A percentile compares a stretch with the other conserved stretches of the same genome.
These are phyloP conservation scores for Calonectria crousiana DNA, from an alignment of 2,329 filamentous ascomycete species.

Conservation along the genomic window DNA sequence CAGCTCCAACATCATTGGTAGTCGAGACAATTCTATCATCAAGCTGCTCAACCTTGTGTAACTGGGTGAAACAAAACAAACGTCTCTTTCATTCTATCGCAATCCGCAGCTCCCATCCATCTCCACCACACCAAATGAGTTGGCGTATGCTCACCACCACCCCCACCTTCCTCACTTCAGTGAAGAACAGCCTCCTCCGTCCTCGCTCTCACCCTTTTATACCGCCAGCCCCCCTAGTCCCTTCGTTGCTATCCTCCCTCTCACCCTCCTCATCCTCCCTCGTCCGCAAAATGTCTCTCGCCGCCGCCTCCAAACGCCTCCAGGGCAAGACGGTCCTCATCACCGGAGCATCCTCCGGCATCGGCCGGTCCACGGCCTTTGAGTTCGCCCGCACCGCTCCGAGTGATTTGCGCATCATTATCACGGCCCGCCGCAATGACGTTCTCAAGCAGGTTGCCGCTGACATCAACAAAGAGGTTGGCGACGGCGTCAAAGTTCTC, in stretches of 20 bases:
- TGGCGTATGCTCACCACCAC: slow-evolving; percentile 32
- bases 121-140: slow-evolving; percentile 33
- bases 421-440: slow-evolving; percentile 90
- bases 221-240: not conserved
- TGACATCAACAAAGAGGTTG: slow-evolving; percentile 82
- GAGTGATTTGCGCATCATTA: slow-evolving; percentile 82
- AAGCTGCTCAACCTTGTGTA: not conserved
- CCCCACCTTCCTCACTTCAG: slow-evolving; percentile 28
- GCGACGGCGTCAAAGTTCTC: slow-evolving; percentile 83
- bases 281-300: slow-evolving; percentile 59
- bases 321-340: slow-evolving; percentile 92
- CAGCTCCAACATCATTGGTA: slow-evolving; percentile 1
- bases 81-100: not conserved
- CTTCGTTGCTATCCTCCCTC: not conserved
- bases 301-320: slow-evolving; percentile 83
- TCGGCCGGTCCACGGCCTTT: slow-evolving; percentile 84
- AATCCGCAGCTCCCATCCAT: slow-evolving; percentile 10
- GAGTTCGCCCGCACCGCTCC: slow-evolving; percentile 93
- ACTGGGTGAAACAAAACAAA: too few relatives aligned
- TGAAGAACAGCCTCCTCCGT: slow-evolving; percentile 13
- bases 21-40: not conserved
- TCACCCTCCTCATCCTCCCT: slow-evolving; percentile 18
- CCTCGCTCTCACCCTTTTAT: slow-evolving; percentile 21
- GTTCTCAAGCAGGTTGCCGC: slow-evolving; percentile 79
- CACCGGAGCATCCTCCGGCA: slow-evolving; percentile 93